Conservation (phyloP, 2,329 filamentous ascomycete species). For the Fusarium beomiforme region DNA sequence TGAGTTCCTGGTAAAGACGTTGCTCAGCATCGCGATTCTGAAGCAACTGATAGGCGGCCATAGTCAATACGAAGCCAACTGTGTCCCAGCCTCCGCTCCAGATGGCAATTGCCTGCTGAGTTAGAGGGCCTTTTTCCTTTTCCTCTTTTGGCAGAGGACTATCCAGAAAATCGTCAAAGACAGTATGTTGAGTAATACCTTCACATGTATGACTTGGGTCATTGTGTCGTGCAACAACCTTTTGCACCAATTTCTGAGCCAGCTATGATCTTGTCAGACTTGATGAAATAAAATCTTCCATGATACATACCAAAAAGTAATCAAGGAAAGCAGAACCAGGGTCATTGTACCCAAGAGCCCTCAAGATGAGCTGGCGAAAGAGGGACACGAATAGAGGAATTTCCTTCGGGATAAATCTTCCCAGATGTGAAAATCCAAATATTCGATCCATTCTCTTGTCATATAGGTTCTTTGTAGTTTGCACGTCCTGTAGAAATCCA, state of each 20-base stretch:
- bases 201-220: background rate
- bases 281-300: too few species aligned
- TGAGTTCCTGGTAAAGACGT: background rate
- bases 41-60: background rate
- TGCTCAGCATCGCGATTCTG: background rate
- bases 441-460: background rate
- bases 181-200: background rate
- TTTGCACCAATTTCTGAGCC: background rate
- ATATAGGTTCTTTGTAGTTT: background rate
- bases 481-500: background rate
- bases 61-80: background rate
- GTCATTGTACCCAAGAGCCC: background rate
- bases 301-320: background rate
- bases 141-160: background rate
- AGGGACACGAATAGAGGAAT: background rate
- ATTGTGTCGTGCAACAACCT: background rate
- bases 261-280: background rate
- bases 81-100: constrained; percentile 10
- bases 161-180: background rate
- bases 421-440: background rate
- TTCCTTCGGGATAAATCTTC: background rate
- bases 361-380: background rate
- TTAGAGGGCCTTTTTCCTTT: background rate
- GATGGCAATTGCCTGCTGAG: constrained; percentile 2
- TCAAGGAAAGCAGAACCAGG: background rate